phyloP scores from a whole-genome alignment of 1,139 yeast species.

The Blastobotrys apis region DNA sequence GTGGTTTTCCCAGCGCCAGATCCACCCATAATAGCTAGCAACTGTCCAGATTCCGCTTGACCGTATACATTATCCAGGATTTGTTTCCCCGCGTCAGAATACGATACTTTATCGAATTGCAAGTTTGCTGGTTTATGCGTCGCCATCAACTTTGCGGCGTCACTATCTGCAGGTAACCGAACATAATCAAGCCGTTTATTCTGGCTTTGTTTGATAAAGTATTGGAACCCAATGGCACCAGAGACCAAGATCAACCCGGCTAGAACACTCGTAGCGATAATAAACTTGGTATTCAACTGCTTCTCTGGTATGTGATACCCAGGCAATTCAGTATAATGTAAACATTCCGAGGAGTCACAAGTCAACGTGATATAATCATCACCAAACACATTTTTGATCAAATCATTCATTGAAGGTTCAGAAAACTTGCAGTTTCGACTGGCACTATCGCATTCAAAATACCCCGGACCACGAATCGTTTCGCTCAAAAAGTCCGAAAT shows the following conservation, averaged over 20 bases:
- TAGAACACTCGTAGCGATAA: constrained; percentile 48
- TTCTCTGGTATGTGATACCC: constrained; percentile 71
- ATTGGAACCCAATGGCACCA: constrained; percentile 44
- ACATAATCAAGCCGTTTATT: constrained; percentile 27
- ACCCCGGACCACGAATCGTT: constrained; percentile 91
- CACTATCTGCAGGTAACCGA: constrained; percentile 36
- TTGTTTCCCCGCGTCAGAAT: constrained; percentile 50
- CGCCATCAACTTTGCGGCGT: constrained; percentile 34
- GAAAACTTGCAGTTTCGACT: constrained; percentile 67
- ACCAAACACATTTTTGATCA: constrained; percentile 86
- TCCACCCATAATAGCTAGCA: constrained; percentile 96
- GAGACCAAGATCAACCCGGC: constrained; percentile 39
- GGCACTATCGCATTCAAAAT: constrained; percentile 70
- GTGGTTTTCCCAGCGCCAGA: constrained; percentile 99
- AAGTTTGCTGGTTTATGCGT: constrained; percentile 72
- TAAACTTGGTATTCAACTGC: constrained; percentile 47
- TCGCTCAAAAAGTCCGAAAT: constrained; percentile 88
- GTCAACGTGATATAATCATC: constrained; percentile 79
- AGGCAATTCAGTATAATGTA: constrained; percentile 88
- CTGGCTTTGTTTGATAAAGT: constrained; percentile 28
- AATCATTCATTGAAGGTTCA: constrained; percentile 94
- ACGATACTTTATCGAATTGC: constrained; percentile 68
- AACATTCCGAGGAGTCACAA: constrained; percentile 84
- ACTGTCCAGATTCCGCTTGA: constrained; percentile 76
- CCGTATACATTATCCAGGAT: constrained; percentile 70